Base-by-base conservation (phyloP, 371 early-diverging fungal genomes). In the Funneliformis caledonium region DNA sequence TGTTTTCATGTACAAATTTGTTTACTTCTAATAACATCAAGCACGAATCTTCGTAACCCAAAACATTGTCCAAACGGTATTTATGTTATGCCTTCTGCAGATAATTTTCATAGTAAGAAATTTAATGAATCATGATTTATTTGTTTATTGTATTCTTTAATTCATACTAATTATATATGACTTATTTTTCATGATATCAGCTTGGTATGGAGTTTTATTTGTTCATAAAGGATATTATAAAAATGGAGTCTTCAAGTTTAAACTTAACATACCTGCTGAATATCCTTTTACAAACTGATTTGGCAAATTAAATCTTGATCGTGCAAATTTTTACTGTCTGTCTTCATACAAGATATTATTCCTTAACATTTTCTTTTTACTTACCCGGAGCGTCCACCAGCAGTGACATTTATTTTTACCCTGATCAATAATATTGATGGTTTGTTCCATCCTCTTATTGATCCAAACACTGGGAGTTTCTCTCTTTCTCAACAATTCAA, bases 361-460 rank as follows among this genome's bases (percentile, higher is more conserved):
- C 22, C 33, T 67, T 48, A 70, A 45, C 45, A n/a, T n/a, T 61
- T 48, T 9, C 43, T 72, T 42, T 26, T 61, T 45, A 67, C 64
- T n/a, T 94, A 94, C 82, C 99, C 99, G 5, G 89, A 93, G 12
- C 85, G 88, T 48, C 92, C 94, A 22, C 99, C 99, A 0, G 85
- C 92, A 0, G 94, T 99, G n/a, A 89, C 90, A 16, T 97, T 99
- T 83, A 78, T 92, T 52, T 95, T 96, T 19, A 37, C 22, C 33
- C 31, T 50, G 26, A 72, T 72, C 22, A 72, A 72, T 31, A 45
- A 62, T 42, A 56, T 19, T 52, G 60, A 59, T 37, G 93, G 94
- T 43, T 93, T 98, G 89, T 96, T 95, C 87, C 99, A 99, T 85
- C 99, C 99, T 47, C 89, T 98, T n/a, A 92, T 99, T 11, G 94